phyloP scores from a whole-genome alignment of 495 filamentous ascomycete genomes.

The Penicillium alfredii region DNA sequence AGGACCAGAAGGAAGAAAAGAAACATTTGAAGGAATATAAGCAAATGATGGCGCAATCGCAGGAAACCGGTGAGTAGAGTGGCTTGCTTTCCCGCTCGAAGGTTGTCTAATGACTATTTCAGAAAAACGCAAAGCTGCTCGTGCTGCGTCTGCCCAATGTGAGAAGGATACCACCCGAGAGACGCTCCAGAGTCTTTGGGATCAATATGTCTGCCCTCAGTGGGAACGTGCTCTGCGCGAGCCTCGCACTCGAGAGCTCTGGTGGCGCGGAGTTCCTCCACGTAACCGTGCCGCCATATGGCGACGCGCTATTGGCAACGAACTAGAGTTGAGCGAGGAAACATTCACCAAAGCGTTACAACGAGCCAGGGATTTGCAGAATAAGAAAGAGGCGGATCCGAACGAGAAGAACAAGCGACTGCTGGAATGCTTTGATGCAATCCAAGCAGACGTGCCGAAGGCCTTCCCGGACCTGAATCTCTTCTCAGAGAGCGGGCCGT shows the following conservation, averaged over 20 bases:
- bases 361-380: conserved; percentile 62
- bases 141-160: conserved; percentile 44
- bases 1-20: conserved; percentile 87
- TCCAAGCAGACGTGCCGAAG: conserved; percentile 60
- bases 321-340: conserved; percentile 67
- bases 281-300: conserved; percentile 79
- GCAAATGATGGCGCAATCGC: conserved; percentile 79
- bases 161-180: conserved; percentile 63
- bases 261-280: conserved; percentile 88
- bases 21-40: conserved; percentile 89
- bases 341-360: conserved; percentile 75
- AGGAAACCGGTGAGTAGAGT: conserved; percentile 56
- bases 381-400: conserved; percentile 36
- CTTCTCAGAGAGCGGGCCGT: conserved; percentile 69
- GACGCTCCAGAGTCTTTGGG: conserved; percentile 70
- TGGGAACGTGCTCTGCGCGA: conserved; percentile 74
- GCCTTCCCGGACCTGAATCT: conserved; percentile 80
- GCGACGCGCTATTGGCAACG: conserved; percentile 82
- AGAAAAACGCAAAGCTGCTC: conserved; percentile 47
- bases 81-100: background rate
- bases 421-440: conserved; percentile 60
- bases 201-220: conserved; percentile 77
- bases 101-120: background rate
- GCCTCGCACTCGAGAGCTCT: conserved; percentile 75
- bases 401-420: conserved; percentile 44